Conservation (phyloP, 331 rosid species). For the Erythrophleum ivorense region DNA sequence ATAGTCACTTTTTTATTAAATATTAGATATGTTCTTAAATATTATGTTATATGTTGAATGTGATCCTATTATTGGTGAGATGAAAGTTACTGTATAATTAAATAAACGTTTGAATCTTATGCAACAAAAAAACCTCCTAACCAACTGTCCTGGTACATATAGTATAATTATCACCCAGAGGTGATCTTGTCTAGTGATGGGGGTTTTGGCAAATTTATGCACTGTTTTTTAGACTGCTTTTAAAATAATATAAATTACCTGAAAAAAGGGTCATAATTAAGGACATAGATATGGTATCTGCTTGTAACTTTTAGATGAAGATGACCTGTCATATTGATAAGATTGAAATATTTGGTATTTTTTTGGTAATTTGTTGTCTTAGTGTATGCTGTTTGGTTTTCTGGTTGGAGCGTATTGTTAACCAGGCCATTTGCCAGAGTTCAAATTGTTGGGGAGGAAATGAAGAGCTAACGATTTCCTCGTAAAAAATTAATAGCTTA, state of each 20-base stretch:
- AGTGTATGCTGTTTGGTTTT: constrained; percentile 7
- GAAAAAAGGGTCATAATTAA: background rate
- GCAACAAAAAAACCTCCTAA: background rate
- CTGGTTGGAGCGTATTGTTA: background rate
- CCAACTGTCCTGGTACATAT: background rate
- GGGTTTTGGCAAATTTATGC: background rate
- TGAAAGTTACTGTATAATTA: background rate
- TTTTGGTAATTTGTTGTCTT: background rate
- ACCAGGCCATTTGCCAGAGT: background rate
- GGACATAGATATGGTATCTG: background rate
- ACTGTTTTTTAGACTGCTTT: background rate
- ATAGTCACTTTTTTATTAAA: background rate
- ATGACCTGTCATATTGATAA: too few relatives aligned
- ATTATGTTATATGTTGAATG: too few relatives aligned
- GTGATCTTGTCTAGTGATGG: background rate
- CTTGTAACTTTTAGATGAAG: background rate
- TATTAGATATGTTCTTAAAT: too few relatives aligned
- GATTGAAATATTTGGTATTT: background rate
- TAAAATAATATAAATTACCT: background rate
- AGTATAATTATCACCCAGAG: background rate
- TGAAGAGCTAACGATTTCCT: background rate
- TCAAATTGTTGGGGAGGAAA: background rate
- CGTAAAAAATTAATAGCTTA: background rate
- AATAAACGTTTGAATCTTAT: background rate
- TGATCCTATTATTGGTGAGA: background rate